Conservation (phyloP, 177 flowering plant species). For the Vitis hybrid region DNA sequence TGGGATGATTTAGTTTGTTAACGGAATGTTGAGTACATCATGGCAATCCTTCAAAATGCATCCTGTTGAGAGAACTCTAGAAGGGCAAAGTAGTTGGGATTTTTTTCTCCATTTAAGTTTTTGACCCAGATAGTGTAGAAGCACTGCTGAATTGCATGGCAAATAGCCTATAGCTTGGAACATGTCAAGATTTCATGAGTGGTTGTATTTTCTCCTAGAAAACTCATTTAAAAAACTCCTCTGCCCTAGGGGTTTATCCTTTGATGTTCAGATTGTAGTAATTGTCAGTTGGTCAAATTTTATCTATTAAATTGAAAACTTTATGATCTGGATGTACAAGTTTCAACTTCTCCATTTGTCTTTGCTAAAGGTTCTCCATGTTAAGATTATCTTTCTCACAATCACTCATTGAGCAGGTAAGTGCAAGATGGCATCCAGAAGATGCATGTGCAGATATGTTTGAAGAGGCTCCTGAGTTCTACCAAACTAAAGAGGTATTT, state of each 20-base stretch:
- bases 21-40: too few species aligned
- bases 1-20: too few species aligned
- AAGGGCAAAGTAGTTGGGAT: too few species aligned
- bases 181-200: too few species aligned
- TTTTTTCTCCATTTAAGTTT: too few species aligned
- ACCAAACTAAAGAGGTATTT: slow-evolving; percentile 44
- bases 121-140: too few species aligned
- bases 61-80: too few species aligned
- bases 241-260: slow-evolving; percentile 23
- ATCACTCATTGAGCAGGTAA: slow-evolving; percentile 20
- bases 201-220: too few species aligned
- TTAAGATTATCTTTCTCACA: background rate
- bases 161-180: too few species aligned
- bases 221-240: slow-evolving; percentile 5
- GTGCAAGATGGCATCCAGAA: slow-evolving; percentile 26
- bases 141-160: too few species aligned
- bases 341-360: background rate
- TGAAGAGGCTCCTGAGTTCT: slow-evolving; percentile 41
- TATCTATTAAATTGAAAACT: background rate
- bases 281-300: slow-evolving; percentile 25
- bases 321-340: background rate
- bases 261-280: slow-evolving; percentile 24
- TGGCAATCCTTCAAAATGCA: too few species aligned
- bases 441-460: slow-evolving; percentile 19
- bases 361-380: background rate